Evolutionary conservation across 192 early-diverging fungal species (phyloP), one percentile per base, ranked within the genome.

Genomic region (Umbelopsis isabellina): DNA sequence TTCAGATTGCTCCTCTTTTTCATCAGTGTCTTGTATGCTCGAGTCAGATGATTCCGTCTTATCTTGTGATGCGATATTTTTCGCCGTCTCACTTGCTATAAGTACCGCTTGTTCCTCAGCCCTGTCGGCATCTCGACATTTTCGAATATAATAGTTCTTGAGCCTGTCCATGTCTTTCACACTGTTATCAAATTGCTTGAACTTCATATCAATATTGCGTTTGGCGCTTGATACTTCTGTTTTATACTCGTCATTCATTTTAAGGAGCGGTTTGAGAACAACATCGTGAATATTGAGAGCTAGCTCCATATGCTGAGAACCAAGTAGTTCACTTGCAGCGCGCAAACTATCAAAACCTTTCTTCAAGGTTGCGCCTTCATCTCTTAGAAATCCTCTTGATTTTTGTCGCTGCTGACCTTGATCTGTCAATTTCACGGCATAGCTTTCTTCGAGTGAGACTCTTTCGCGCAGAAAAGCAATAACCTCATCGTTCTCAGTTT

Each of bases 41-140:
- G 10, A 5, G 10, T 61, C 22, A 35, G 52, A 16, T 33, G 21
- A 30, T 7, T 73, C 51, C 13, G 6, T 20, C 16, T 61, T 67
- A 33, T 41, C 45, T n/a, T 30, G 41, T 33, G 46, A 30, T 7
- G 47, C 30, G 1, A 27, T 23, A 21, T 52, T 18, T 35, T 49
- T 47, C 7, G 49, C 44, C n/a, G 51, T 10, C 11, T 64, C 58
- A 11, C 13, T 33, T 13, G 69, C 33, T 30, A 66, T 47, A 8
- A 30, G 46, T 5, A 72, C 41, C 6, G 84, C 83, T 27, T 73
- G 74, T 49, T 86, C 73, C 51, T 92, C 88, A 8, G 88, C 86
- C 46, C 79, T 78, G 50, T 91, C 89, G 2, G 91, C 89, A 21
- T 90, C 82, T 15, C 84, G 84, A 67, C 91, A 87, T 51, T 79